Percentiles rank a stretch among this genome's conserved stretches.
Conservation (phyloP, 2,329 filamentous ascomycete species). For the Ramularia endophylla region DNA sequence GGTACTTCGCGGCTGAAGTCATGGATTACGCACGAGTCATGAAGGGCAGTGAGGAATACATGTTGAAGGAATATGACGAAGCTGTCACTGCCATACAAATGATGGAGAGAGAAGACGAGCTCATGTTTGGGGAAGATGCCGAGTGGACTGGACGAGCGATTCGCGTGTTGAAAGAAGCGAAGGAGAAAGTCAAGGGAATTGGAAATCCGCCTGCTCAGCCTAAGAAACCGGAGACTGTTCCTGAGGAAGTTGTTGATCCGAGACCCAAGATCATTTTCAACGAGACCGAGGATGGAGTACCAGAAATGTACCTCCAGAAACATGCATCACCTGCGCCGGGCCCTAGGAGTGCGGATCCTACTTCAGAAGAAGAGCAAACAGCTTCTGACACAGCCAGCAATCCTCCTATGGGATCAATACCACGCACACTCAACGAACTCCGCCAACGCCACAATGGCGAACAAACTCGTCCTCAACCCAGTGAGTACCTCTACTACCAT, state of each 20-base stretch:
- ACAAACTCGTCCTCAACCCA: constrained; percentile 35
- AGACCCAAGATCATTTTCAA: constrained; percentile 41
- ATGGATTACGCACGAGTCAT: constrained; percentile 93
- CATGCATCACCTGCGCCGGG: constrained; percentile 13
- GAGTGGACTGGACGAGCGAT: constrained; percentile 88
- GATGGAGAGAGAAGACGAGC: constrained; percentile 83
- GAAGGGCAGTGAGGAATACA: constrained; percentile 87
- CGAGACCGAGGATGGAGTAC: constrained; percentile 38
- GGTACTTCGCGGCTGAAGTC: constrained; percentile 91
- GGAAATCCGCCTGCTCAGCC: constrained; percentile 56
- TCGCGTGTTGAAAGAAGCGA: constrained; percentile 64
- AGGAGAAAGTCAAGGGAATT: constrained; percentile 66
- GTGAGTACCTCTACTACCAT: constrained; percentile 80
- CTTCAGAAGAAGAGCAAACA: constrained; percentile 14
- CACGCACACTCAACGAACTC: constrained; percentile 41
- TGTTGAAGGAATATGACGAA: constrained; percentile 70
- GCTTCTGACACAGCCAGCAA: constrained; percentile 20
- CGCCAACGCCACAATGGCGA: constrained; percentile 40
- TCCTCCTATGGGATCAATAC: constrained; percentile 18
- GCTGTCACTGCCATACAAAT: constrained; percentile 69
- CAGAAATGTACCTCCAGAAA: constrained; percentile 44
- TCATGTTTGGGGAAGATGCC: constrained; percentile 87
- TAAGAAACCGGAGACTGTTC: constrained; percentile 39
- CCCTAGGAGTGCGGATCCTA: too few relatives aligned
- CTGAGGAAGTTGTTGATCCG: constrained; percentile 27